phyloP scores from a whole-genome alignment of 2,329 filamentous ascomycete species.

The Neoscytalidium dimidiatum region DNA sequence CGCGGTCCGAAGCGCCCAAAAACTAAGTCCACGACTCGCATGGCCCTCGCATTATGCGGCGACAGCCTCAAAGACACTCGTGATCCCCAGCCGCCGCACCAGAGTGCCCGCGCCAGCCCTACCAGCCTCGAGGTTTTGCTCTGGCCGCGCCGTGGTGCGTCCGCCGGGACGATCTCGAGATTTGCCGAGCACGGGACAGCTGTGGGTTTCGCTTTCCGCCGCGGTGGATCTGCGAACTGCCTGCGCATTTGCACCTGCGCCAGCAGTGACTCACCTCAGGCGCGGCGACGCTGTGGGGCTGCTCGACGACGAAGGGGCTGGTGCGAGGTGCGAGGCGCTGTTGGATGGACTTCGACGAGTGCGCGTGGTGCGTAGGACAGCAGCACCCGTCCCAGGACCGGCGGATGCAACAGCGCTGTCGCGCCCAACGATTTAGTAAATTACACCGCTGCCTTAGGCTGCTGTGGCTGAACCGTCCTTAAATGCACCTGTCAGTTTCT shows the following conservation, averaged over 20 bases:
- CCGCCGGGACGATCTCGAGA: conserved; percentile 15
- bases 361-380: conserved; percentile 14
- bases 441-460: conserved; percentile 9
- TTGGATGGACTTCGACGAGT: neutral
- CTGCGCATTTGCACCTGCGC: neutral
- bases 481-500: conserved; percentile 15
- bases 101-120: conserved; percentile 4
- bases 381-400: neutral
- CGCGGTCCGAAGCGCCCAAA: conserved; percentile 1
- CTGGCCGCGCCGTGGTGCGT: conserved; percentile 2
- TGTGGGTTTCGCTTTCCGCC: conserved; percentile 8
- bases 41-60: conserved; percentile 8
- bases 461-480: conserved; percentile 6
- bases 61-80: neutral
- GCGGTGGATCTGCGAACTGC: conserved; percentile 3
- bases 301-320: neutral
- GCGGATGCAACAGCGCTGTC: neutral
- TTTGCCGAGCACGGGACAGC: conserved; percentile 13
- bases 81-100: neutral
- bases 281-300: neutral
- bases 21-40: conserved; percentile 6
- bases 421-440: conserved; percentile 8
- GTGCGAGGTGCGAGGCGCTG: neutral
- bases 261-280: neutral
- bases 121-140: conserved; percentile 9